A percentile compares a stretch with the other conserved stretches of the same genome.
Conservation (phyloP, 352 stramenopile genomes). For the Pseudoperonospora humuli region DNA sequence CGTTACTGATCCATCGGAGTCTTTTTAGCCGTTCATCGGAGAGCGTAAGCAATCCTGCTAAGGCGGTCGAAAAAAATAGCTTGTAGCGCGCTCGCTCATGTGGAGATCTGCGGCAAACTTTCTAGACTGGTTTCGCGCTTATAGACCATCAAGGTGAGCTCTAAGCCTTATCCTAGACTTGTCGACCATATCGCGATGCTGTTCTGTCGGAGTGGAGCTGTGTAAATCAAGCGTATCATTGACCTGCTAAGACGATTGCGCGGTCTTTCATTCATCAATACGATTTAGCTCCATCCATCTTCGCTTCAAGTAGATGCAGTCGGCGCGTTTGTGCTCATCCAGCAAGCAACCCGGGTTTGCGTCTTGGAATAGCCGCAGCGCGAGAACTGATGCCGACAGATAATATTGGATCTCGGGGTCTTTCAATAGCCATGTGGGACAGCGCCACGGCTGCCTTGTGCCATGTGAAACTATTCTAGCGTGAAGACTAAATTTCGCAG, state of each 20-base stretch:
- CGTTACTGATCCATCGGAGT: not conserved
- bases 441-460: not conserved
- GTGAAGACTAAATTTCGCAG: not conserved
- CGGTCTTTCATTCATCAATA: not conserved
- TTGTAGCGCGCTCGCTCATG: constrained; percentile 4
- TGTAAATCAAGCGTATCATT: constrained; percentile 4
- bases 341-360: constrained; percentile 8
- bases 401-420: not conserved
- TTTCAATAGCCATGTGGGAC: constrained; percentile 1
- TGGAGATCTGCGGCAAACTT: constrained; percentile 11
- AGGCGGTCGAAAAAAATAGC: constrained; percentile 6
- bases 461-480: not conserved
- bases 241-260: not conserved
- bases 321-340: constrained; percentile 9
- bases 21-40: not conserved
- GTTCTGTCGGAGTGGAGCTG: not conserved
- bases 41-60: constrained; percentile 5
- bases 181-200: not conserved
- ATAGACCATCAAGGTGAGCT: not conserved
- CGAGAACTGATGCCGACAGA: not conserved
- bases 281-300: constrained; percentile 3
- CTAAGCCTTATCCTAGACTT: not conserved
- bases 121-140: constrained; percentile 6
- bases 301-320: constrained; percentile 8
- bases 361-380: not conserved